Conservation (phyloP, 805 yeast genomes). For the Phaffomyces thermotolerans region DNA sequence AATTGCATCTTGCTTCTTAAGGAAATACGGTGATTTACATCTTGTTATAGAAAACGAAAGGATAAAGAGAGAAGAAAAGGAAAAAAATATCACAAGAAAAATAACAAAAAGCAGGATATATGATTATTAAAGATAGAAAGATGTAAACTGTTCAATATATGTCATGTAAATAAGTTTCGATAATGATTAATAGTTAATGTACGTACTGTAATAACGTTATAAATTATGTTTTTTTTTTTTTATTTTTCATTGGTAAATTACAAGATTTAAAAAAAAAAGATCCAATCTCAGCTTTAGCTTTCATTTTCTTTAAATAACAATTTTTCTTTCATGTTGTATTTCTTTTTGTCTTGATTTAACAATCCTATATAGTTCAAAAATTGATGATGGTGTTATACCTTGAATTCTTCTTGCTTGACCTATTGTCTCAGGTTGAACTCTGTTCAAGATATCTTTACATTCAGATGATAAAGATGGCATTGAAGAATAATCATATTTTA, state of each 20-base stretch:
- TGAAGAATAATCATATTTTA: constrained; percentile 50
- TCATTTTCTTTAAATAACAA: not conserved
- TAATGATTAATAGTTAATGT: no score
- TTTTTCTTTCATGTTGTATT: not conserved
- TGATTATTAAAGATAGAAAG: no score
- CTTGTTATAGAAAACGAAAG: constrained; percentile 11
- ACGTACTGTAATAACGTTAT: no score
- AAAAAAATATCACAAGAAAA: no score
- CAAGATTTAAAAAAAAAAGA: no score
- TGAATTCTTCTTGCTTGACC: constrained; percentile 95
- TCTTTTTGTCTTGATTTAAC: constrained; percentile 25
- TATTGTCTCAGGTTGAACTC: constrained; percentile 77
- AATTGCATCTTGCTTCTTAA: constrained; percentile 53
- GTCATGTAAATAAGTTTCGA: no score
- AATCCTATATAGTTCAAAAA: constrained; percentile 66
- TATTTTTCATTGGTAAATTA: no score
- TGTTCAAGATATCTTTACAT: constrained; percentile 59
- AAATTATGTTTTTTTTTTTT: no score
- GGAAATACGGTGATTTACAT: constrained; percentile 29
- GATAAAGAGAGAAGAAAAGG: constrained; percentile 2
- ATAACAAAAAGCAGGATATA: no score
- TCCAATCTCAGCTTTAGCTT: not conserved
- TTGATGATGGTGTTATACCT: constrained; percentile 91
- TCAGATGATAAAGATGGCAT: constrained; percentile 68
- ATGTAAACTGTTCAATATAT: no score